These are phyloP conservation scores for Polyporus tsugae DNA, from an alignment of 1,284 basidiomycete genomes.

Conservation along the genomic window DNA sequence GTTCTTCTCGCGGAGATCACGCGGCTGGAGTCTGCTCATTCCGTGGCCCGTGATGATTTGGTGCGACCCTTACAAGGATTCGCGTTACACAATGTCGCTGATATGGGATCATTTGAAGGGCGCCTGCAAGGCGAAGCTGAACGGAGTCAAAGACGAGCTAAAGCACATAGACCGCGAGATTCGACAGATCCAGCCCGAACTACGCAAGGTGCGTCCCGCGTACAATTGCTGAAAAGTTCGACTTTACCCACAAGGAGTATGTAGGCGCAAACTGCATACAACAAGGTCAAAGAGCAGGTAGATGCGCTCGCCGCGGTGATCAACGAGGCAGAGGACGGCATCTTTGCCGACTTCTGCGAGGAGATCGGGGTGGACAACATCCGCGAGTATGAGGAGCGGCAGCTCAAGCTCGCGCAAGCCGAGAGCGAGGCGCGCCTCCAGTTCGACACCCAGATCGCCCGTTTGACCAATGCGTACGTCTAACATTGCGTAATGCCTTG, in stretches of 20 bases:
- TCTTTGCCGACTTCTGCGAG: conserved; percentile 85
- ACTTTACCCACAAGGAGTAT: background rate
- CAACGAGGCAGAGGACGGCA: conserved; percentile 81
- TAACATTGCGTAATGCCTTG: background rate
- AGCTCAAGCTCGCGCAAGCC: conserved; percentile 87
- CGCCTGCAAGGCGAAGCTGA: conserved; percentile 72
- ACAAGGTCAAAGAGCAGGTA: conserved; percentile 63
- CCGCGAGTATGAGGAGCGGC: conserved; percentile 94
- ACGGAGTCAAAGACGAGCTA: conserved; percentile 81
- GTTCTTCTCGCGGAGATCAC: conserved; percentile 79
- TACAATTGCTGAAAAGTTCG: conserved; percentile 2
- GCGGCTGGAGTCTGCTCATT: conserved; percentile 79
- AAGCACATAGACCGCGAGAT: conserved; percentile 79
- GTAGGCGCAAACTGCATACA: conserved; percentile 63
- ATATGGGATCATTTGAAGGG: conserved; percentile 46
- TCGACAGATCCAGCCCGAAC: conserved; percentile 70
- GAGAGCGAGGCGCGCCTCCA: conserved; percentile 87
- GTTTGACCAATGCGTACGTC: conserved; percentile 87
- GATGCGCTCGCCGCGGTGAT: conserved; percentile 66
- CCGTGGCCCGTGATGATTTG: conserved; percentile 84
- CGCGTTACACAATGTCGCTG: background rate
- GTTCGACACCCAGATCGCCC: conserved; percentile 89
- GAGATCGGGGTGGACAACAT: conserved; percentile 87
- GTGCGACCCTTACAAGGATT: conserved; percentile 51
- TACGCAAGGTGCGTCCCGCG: conserved; percentile 61